Base-by-base conservation (phyloP, 2,329 filamentous ascomycete genomes). In the Aureobasidium musti region DNA sequence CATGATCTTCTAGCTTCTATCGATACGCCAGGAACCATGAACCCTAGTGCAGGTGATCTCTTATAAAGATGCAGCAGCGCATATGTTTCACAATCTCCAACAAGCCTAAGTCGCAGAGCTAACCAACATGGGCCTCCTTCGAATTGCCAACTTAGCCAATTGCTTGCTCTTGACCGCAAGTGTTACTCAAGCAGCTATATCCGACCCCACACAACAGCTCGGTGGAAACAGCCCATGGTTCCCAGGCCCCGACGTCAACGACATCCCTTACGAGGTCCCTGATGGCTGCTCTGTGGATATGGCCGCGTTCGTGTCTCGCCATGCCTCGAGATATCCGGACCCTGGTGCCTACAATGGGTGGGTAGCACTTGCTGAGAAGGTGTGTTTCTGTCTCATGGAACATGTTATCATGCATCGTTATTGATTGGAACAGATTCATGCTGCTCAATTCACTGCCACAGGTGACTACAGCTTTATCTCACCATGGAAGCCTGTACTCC, bases 311-410 rank as follows among this genome's bases (percentile, higher is more conserved):
- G 77, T 86, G 39, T 80, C 82, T 1, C 82, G 86, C 21, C 87
- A 89, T 77, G 87, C 87, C 21, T 87, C 85, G 49, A 80, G 87
- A 49, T 90, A 84, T 71, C 87, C 86, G 0, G 87, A 89, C 69
- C 77, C 77, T 1, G 85, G 86, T 4, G 86, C 87, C 5, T 88
- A 88, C 68, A 76, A 78, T 5, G 80, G 81, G 53, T 90, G 87
- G 87, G 70, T 73, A 3, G 71, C 71, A 13, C 72, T 81, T 43
- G 63, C 67, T 19, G 63, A 61, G 10, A 72, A 73, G 69, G 49
- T 70, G 71, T 28, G 45, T 21, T 13, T 21, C 10, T 7, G 2
- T 47, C 5, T 35, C 26, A 7, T 14, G 2, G 5, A 6, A 7
- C 13, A 30, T 39, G 13, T 28, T 5, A 63, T 23, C 5, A 14